A percentile compares a stretch with the other conserved stretches of the same genome.
Conservation (phyloP, 345 rosid species). For the Hibiscus syriacus region DNA sequence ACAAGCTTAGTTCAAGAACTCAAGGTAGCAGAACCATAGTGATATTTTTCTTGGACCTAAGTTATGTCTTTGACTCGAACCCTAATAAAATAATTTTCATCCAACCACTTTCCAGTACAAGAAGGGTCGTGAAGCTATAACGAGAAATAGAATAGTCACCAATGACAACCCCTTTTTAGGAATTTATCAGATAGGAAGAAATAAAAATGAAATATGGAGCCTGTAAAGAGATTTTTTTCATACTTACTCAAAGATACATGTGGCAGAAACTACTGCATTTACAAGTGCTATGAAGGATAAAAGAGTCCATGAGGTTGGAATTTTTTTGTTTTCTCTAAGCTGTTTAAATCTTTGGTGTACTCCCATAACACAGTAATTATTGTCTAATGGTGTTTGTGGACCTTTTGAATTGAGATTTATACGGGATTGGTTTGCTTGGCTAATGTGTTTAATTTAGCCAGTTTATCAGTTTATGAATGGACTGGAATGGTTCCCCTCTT, state of each 20-base stretch:
- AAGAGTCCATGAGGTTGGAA: neutral
- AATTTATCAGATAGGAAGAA: neutral
- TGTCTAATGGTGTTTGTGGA: neutral
- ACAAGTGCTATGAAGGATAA: neutral
- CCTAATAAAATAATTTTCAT: neutral
- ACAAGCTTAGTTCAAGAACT: neutral
- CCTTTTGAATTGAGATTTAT: neutral
- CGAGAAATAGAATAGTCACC: neutral
- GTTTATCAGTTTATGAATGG: neutral
- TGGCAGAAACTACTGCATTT: neutral
- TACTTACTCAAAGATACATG: neutral
- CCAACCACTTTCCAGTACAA: neutral
- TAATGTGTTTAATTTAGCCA: neutral
- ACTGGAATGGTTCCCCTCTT: neutral
- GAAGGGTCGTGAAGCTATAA: neutral
- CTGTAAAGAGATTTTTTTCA: neutral
- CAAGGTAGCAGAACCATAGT: neutral
- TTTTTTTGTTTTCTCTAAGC: neutral
- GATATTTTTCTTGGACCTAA: neutral
- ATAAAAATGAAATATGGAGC: neutral
- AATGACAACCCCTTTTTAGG: neutral
- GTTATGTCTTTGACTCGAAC: neutral
- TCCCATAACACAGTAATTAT: neutral
- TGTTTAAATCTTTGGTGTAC: neutral
- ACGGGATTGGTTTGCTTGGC: neutral